Conservation (phyloP, 768 basidiomycete genomes). For the Crassisporium funariophilum region DNA sequence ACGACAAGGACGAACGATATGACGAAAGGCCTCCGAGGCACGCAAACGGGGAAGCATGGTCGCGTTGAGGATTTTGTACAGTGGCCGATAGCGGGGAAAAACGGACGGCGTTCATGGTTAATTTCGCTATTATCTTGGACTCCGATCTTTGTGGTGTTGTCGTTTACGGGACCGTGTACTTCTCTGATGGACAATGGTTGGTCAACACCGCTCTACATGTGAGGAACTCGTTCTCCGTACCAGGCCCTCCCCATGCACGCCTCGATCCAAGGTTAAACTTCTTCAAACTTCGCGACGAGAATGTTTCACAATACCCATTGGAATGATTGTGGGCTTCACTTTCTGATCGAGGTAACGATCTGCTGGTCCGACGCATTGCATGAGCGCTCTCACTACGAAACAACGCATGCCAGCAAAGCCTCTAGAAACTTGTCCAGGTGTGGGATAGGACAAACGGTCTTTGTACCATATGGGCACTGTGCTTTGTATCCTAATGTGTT, state of each 20-base stretch:
- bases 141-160: conserved; percentile 49
- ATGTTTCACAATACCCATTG: no score
- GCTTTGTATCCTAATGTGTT: conserved; percentile 9
- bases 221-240: conserved; percentile 24
- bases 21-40: conserved; percentile 80
- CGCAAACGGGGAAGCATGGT: conserved; percentile 79
- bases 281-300: neutral
- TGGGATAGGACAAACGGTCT: no score
- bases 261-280: conserved; percentile 14
- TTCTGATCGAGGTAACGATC: no score
- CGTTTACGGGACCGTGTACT: conserved; percentile 59
- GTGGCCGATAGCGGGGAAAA: conserved; percentile 37
- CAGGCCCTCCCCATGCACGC: conserved; percentile 16
- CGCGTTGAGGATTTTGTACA: conserved; percentile 55
- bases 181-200: conserved; percentile 50
- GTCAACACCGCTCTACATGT: conserved; percentile 37
- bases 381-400: no score
- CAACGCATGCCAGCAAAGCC: conserved; percentile 1
- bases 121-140: conserved; percentile 53
- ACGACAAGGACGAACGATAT: conserved; percentile 81
- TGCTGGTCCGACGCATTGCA: no score
- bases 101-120: conserved; percentile 41
- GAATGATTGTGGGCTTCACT: no score
- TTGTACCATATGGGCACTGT: neutral
- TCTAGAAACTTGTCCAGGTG: neutral